Percentiles rank a stretch among this genome's conserved stretches.
Evolutionary conservation across 192 early-diverging fungal species (phyloP).

Genomic region (Dimargaris cristalligena): DNA sequence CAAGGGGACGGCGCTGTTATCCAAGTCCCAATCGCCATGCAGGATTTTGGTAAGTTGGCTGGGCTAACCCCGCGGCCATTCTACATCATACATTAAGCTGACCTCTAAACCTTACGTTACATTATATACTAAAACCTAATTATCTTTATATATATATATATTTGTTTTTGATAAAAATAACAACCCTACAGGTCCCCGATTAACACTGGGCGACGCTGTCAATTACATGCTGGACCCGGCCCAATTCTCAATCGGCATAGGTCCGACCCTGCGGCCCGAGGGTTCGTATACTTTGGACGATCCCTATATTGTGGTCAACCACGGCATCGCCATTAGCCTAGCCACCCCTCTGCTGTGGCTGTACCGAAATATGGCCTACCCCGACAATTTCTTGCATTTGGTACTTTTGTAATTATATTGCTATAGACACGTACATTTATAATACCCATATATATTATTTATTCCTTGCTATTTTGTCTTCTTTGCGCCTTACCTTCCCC

Average conservation of each 20-base stretch:
- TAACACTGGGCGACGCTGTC: conserved; percentile 1
- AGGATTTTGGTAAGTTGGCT: not conserved
- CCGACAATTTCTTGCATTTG: conserved; percentile 3
- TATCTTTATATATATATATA: not conserved
- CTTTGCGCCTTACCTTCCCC: too few relatives aligned
- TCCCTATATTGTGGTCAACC: not conserved
- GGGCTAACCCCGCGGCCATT: too few relatives aligned
- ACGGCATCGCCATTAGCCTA: not conserved
- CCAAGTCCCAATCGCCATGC: not conserved
- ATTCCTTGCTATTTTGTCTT: too few relatives aligned
- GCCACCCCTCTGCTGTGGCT: conserved; percentile 8
- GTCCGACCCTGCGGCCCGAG: not conserved
- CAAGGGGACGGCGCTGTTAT: not conserved
- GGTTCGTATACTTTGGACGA: too few relatives aligned
- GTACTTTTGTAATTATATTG: conserved; percentile 6
- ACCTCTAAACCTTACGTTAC: not conserved
- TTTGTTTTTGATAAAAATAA: not conserved
- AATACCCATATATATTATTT: too few relatives aligned
- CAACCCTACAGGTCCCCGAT: not conserved
- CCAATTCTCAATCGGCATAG: not conserved
- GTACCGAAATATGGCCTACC: conserved; percentile 2
- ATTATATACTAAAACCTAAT: not conserved
- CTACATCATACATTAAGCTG: not conserved
- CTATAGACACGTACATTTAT: too few relatives aligned
- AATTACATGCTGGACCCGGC: not conserved